These are phyloP conservation scores for Saturnispora gosingensis DNA, from an alignment of 805 yeast genomes.

Conservation along the genomic window DNA sequence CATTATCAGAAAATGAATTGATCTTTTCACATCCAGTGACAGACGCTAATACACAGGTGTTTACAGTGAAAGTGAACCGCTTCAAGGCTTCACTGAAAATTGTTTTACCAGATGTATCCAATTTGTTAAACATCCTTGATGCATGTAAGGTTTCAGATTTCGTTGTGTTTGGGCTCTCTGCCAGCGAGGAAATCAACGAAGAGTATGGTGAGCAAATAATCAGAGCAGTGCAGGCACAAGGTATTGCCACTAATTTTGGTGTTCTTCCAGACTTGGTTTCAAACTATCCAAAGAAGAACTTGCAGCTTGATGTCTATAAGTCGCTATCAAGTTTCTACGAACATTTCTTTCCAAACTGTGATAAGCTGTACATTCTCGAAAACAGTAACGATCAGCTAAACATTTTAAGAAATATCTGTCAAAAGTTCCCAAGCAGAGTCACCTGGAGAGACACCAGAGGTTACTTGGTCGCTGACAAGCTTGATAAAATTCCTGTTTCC, in stretches of 20 bases:
- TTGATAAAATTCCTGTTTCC: conserved; percentile 25
- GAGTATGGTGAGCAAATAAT: conserved; percentile 81
- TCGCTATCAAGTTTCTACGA: conserved; percentile 57
- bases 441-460: conserved; percentile 94
- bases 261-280: conserved; percentile 65
- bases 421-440: conserved; percentile 74
- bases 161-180: conserved; percentile 84
- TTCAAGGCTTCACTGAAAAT: conserved; percentile 72
- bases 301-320: conserved; percentile 60
- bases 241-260: conserved; percentile 75
- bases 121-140: conserved; percentile 66
- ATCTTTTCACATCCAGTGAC: conserved; percentile 28
- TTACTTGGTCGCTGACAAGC: conserved; percentile 66
- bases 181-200: conserved; percentile 70
- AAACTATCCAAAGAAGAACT: conserved; percentile 62
- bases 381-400: conserved; percentile 58
- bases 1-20: conserved; percentile 26
- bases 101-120: conserved; percentile 58
- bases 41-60: conserved; percentile 38
- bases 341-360: conserved; percentile 76
- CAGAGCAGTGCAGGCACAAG: conserved; percentile 85
- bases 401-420: conserved; percentile 69
- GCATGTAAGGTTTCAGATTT: conserved; percentile 85
- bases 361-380: conserved; percentile 66
- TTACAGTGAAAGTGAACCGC: conserved; percentile 44